Base-by-base conservation (phyloP, 129 eudicot genomes). In the Smallanthus sonchifolius region DNA sequence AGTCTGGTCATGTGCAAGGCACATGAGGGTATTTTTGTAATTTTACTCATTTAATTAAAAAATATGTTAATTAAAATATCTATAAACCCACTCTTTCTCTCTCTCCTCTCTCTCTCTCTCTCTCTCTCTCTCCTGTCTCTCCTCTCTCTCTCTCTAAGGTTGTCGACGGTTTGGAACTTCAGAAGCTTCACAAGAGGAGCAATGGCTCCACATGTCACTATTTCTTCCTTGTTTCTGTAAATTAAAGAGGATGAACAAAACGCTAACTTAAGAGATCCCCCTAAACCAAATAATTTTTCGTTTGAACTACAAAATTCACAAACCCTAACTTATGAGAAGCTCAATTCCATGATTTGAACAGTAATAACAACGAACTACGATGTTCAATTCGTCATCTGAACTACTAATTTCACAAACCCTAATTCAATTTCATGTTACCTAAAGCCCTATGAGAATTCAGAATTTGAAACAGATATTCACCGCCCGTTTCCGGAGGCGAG, bases 141-240 rank as follows among this genome's bases (percentile, higher is more conserved):
- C n/a, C n/a, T n/a, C n/a, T n/a, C n/a, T n/a, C n/a, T n/a, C n/a
- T 92, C 97, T 70, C 82, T 74, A 2, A 89, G 62, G 67, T 82
- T 82, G 69, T 75, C 64, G 0, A 54, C 6, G 48, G 67, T 75
- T 70, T 87, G 86, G 48, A 77, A 57, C 63, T 78, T 82, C 38
- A 92, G 87, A 78, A 92, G 88, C 45, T 84, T 87, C 67, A 92
- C 81, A 0, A 89, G 85, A 38, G 89, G 94, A 47, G 91, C 88
- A 65, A 92, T 77, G 75, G 83, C 96, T 28, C 96, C 96, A 62
- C 91, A 83, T 24, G 86, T 68, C 20, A 86, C 96, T 34, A 92
- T 89, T 47, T 77, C 72, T 64, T 89, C 80, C 88, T 92, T 92
- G 84, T 89, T 92, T 65, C 97, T 92, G 96, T 37, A 28, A 67